These are phyloP conservation scores for Monilinia fructigena DNA, from an alignment of 2,329 filamentous ascomycete genomes.

Conservation along the genomic window DNA sequence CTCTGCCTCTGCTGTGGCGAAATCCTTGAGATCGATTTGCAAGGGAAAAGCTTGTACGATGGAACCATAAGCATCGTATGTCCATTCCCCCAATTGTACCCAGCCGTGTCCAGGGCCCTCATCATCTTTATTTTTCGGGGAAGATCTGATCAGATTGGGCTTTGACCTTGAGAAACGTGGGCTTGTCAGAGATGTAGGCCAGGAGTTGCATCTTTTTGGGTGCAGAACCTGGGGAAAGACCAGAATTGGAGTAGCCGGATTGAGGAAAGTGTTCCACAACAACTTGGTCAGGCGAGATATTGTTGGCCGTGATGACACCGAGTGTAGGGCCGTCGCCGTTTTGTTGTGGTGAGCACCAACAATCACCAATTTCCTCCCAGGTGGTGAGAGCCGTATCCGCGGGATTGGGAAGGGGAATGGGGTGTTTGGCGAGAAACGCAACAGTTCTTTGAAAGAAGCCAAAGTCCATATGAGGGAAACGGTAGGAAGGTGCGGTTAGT, in stretches of 20 bases:
- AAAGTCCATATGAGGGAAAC: conserved; percentile 34
- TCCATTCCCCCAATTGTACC: conserved; percentile 58
- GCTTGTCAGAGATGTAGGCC: conserved; percentile 53
- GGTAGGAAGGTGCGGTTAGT: conserved; percentile 44
- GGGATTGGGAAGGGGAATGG: conserved; percentile 39
- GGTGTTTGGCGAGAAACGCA: conserved; percentile 31
- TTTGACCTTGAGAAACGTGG: conserved; percentile 40
- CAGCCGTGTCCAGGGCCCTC: conserved; percentile 44
- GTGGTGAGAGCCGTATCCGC: conserved; percentile 58
- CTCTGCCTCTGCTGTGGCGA: conserved; percentile 36
- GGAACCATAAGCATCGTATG: conserved; percentile 47
- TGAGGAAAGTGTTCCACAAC: conserved; percentile 70
- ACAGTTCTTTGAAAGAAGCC: conserved; percentile 1
- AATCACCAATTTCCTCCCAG: conserved; percentile 81
- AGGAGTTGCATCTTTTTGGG: conserved; percentile 71
- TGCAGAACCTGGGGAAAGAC: conserved; percentile 57
- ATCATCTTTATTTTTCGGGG: conserved; percentile 39
- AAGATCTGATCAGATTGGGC: conserved; percentile 41
- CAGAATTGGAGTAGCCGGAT: conserved; percentile 48
- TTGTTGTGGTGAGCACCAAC: conserved; percentile 70
- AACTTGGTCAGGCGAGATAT: conserved; percentile 65
- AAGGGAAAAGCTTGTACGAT: conserved; percentile 54
- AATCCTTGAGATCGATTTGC: conserved; percentile 48
- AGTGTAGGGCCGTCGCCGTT: conserved; percentile 58
- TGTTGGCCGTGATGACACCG: conserved; percentile 57